Conservation (phyloP, 306 rosid species). For the Castanea sativa region DNA sequence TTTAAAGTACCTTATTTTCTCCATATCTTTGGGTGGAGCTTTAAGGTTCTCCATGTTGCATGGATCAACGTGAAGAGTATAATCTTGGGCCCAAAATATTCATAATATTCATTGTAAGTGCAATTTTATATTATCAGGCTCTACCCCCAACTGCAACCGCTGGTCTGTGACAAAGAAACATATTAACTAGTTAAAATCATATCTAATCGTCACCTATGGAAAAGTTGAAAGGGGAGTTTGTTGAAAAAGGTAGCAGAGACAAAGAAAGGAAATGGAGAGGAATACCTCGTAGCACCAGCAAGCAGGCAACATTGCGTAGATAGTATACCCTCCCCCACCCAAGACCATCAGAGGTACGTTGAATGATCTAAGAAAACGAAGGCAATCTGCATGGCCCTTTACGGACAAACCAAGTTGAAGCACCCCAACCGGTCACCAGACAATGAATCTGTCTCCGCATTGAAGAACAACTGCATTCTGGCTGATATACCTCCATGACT, state of each 20-base stretch:
- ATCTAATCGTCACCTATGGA: conserved; percentile 5
- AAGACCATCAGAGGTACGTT: conserved; percentile 85
- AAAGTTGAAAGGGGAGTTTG: conserved; percentile 4
- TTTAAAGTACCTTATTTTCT: conserved; percentile 68
- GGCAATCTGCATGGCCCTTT: conserved; percentile 91
- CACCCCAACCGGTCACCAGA: conserved; percentile 89
- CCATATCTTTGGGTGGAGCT: conserved; percentile 76
- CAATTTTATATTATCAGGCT: conserved; percentile 83
- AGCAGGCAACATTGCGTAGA: conserved; percentile 87
- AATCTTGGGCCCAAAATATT: conserved; percentile 94
- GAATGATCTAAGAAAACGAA: conserved; percentile 73
- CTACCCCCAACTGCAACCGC: conserved; percentile 95
- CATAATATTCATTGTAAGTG: conserved; percentile 86
- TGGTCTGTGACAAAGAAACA: conserved; percentile 54
- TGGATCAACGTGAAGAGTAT: conserved; percentile 71
- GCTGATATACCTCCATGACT: conserved; percentile 85
- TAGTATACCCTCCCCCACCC: conserved; percentile 96
- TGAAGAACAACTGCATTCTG: conserved; percentile 90
- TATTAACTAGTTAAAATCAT: conserved; percentile 18
- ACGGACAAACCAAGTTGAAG: conserved; percentile 92
- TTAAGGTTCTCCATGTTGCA: conserved; percentile 82
- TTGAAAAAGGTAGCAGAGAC: conserved; percentile 3
- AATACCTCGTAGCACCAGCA: conserved; percentile 97
- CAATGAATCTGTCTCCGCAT: conserved; percentile 89
- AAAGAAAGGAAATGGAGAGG: neutral